These are phyloP conservation scores for Gloeophyllum trabeum DNA, from an alignment of 768 basidiomycete species.

Conservation along the genomic window DNA sequence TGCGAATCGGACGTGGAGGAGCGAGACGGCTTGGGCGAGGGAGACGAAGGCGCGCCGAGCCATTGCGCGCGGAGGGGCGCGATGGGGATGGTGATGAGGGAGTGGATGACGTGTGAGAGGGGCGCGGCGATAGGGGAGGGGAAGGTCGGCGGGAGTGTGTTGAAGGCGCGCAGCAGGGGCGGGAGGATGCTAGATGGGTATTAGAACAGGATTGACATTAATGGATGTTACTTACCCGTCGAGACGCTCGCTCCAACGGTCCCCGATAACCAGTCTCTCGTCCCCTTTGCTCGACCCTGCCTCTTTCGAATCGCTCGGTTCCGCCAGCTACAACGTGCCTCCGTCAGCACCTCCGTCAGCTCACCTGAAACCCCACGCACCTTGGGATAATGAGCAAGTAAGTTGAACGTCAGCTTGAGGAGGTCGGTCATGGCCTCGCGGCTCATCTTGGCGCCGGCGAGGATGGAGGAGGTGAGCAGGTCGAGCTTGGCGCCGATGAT, in stretches of 20 bases:
- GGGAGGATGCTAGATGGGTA: constrained; percentile 39
- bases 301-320: too few relatives aligned
- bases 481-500: constrained; percentile 54
- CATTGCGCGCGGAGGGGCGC: constrained; percentile 36
- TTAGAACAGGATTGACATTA: neutral
- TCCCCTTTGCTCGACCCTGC: too few relatives aligned
- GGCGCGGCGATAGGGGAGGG: constrained; percentile 60
- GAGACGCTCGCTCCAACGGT: constrained; percentile 64
- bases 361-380: too few relatives aligned
- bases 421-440: constrained; percentile 74
- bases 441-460: constrained; percentile 39
- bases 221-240: constrained; percentile 41
- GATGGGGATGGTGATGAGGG: constrained; percentile 71
- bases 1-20: constrained; percentile 14
- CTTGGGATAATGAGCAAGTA: constrained; percentile 75
- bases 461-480: constrained; percentile 33
- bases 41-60: constrained; percentile 45
- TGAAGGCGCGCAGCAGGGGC: constrained; percentile 61
- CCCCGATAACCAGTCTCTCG: constrained; percentile 43
- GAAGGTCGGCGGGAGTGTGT: constrained; percentile 48
- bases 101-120: constrained; percentile 70
- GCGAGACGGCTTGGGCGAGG: constrained; percentile 22
- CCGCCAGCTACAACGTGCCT: too few relatives aligned
- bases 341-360: too few relatives aligned
- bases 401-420: constrained; percentile 77